Base-by-base conservation (phyloP, 805 yeast species). In the Wickerhamomyces subpelliculosus region DNA sequence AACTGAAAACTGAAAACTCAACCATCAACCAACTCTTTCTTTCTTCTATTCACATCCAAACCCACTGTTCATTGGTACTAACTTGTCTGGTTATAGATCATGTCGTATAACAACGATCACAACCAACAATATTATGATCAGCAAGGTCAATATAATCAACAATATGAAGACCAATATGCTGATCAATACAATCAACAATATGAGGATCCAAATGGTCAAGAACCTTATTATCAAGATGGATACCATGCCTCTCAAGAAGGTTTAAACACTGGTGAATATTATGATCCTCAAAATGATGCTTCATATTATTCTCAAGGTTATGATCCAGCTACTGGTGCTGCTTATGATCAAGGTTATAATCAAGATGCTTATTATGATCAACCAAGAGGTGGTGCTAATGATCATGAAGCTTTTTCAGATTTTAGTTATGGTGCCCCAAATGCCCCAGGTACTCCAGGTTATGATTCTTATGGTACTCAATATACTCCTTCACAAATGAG, bases 401-500 rank as follows among this genome's bases (percentile, higher is more conserved):
- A 72, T 47, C 75, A 74, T 9, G 84, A 78, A 55, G 80, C 80
- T 41, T 79, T 79, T 41, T 74, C 82, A 19, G 86, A 79, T 55
- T 79, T 79, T 51, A 68, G 78, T 41, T 75, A 77, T 49, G 85
- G 85, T 43, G 32, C 32, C 8, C 73, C 72, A 39, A 67, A 66
- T 26, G 67, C 68, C 32, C 75, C 80, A 22, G 87, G 85, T 36
- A 75, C 82, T 39, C 79, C 84, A 8, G 78, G 79, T 28, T 80
- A 78, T 54, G 84, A 78, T 56, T n/a, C n/a, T n/a, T 76, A 73
- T 50, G 65, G 68, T 25, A 75, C 83, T 27, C 85, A 79, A 51
- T 80, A 80, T 58, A 81, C 93, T 33, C 89, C 94, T 20, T 85
- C 95, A 5, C 93, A 84, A 61, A 78, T 83, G 80, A 78, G 86